Evolutionary conservation across 257 asterid species (phyloP), one percentile per base, ranked within the genome.

Genomic region (Cruciata laevipes): DNA sequence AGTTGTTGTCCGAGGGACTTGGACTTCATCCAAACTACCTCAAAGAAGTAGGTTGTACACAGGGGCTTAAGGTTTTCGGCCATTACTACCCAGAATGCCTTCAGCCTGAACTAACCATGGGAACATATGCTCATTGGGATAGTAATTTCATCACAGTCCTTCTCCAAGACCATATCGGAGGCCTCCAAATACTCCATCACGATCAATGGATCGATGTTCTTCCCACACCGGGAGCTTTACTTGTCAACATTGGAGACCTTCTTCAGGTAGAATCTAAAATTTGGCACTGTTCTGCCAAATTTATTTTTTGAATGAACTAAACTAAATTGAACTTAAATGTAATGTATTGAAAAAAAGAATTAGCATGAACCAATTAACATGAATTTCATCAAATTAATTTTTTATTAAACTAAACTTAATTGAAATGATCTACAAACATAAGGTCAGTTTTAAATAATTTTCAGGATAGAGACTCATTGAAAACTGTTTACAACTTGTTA

Each of bases 61-160:
- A 78, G 1, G 89, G 88, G 17, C 91, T 84, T 20, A 32, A 75
- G 1, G 62, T 84, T 24, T 18, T 79, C 38, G 82, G 78, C 33
- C 91, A 89, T 67, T 84, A 83, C 82, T 89, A 86, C 73, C 91
- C 95, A 21, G 74, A 83, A 13, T 89, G 96, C 65, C 91, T 95
- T n/a, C 79, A 86, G 18, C 95, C 95, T 20, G 84, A 86, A 10
- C 58, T 84, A 57, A 85, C 91, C 0, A 35, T 89, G 18, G 95
- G 96, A 32, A 74, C 88, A 6, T 79, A 59, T 70, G 79, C 69
- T 55, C 96, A 89, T 52, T 67, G 84, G 0, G 95, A 89, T n/a
- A 80, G 67, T 38, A 70, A 42, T 64, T 88, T 86, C 80, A 80
- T 88, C 67, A 81, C 96, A 3, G 79, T 86, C 14, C 77, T 85